Conservation (phyloP, 768 basidiomycete genomes). For the Pulveroboletus ravenelii region DNA sequence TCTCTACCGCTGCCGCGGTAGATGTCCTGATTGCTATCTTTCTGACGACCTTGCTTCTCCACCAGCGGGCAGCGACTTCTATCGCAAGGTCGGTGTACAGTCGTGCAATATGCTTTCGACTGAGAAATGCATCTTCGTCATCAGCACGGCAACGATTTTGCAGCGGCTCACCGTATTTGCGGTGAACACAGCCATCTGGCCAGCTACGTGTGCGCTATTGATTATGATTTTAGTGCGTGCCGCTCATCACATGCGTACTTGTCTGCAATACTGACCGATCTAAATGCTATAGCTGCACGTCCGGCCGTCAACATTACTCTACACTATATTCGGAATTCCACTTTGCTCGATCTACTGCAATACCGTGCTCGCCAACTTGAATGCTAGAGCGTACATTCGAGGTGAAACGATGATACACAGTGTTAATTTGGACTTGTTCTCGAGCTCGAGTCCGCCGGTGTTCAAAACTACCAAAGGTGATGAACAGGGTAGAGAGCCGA, state of each 20-base stretch:
- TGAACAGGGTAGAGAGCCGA: background rate
- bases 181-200: constrained; percentile 35
- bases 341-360: constrained; percentile 10
- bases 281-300: background rate
- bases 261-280: too few species aligned
- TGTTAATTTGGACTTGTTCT: background rate
- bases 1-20: background rate
- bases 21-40: constrained; percentile 5
- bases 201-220: constrained; percentile 47
- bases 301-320: background rate
- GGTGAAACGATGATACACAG: background rate
- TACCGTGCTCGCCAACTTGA: constrained; percentile 12
- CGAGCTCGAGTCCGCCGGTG: too few species aligned
- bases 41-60: constrained; percentile 1
- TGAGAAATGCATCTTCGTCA: background rate
- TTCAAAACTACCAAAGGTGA: too few species aligned
- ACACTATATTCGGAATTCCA: constrained; percentile 3
- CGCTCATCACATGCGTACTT: background rate
- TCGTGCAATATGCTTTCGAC: too few species aligned
- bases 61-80: background rate
- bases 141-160: constrained; percentile 8
- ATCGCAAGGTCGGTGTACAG: background rate
- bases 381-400: constrained; percentile 5
- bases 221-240: constrained; percentile 41
- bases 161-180: constrained; percentile 8